A percentile compares a stretch with the other conserved stretches of the same genome.
Conservation (phyloP, 176 grass and related monocot species). For the Avena eriantha region DNA sequence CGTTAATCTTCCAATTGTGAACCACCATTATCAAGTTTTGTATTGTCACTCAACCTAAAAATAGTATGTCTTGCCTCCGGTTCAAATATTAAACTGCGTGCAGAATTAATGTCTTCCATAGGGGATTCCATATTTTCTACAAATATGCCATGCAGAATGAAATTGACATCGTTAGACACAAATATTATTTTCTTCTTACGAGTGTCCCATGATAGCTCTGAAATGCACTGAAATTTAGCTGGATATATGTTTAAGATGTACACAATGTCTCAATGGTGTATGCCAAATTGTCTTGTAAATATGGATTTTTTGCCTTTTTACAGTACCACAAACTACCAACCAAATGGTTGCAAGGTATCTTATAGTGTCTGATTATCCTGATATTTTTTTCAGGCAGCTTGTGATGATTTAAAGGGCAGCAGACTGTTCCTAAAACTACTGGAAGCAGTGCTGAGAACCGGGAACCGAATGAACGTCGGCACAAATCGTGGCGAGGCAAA, state of each 20-base stretch:
- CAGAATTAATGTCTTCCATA: background rate
- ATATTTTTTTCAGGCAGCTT: constrained; percentile 66
- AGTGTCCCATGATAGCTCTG: background rate
- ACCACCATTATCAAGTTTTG: background rate
- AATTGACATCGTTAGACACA: background rate
- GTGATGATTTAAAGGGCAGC: constrained; percentile 86
- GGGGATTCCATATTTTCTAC: background rate
- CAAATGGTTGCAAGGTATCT: background rate
- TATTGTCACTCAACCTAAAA: background rate
- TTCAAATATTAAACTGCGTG: background rate
- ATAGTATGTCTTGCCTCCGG: background rate
- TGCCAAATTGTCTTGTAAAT: background rate
- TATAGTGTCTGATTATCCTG: background rate
- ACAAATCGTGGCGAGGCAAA: constrained; percentile 84
- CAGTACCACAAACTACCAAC: background rate
- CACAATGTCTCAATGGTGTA: background rate
- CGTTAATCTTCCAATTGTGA: background rate
- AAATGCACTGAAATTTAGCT: background rate
- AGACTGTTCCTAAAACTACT: constrained; percentile 87
- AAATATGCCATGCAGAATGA: background rate
- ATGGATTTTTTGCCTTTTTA: background rate
- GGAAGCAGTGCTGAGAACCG: constrained; percentile 84
- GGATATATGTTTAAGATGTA: background rate
- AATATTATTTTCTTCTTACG: background rate
- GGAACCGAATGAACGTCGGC: constrained; percentile 92